Percentiles rank a stretch among this genome's conserved stretches.
phyloP scores from a whole-genome alignment of 768 basidiomycete genomes.

The Tricholoma bakamatsutake region DNA sequence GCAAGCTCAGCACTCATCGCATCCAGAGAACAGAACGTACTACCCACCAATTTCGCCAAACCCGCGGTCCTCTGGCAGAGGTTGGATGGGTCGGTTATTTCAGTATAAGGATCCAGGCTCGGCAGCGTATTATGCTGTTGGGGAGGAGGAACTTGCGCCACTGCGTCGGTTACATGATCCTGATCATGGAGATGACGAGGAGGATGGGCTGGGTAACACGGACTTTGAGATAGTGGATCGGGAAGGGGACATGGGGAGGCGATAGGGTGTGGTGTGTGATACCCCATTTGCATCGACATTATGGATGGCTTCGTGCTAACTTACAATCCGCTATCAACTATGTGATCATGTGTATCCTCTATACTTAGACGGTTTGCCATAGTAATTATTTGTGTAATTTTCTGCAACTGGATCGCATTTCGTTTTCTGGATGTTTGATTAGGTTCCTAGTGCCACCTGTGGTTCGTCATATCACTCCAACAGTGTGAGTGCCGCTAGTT shows the following conservation, averaged over 20 bases:
- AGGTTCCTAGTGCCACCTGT: too few relatives aligned
- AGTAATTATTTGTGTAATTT: not conserved
- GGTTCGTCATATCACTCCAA: too few relatives aligned
- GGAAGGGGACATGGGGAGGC: not conserved
- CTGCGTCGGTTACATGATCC: constrained; percentile 5
- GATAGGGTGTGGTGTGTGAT: not conserved
- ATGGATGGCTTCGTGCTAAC: not conserved
- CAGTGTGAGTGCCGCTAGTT: too few relatives aligned
- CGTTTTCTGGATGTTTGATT: too few relatives aligned
- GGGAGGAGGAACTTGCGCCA: constrained; percentile 12
- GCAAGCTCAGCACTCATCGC: not conserved
- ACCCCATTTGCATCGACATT: not conserved
- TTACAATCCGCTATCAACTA: too few relatives aligned
- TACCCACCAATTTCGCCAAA: constrained; percentile 10
- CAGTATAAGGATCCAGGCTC: not conserved
- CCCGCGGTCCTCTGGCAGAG: not conserved
- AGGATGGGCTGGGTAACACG: not conserved
- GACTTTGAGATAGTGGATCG: not conserved
- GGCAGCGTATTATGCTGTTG: constrained; percentile 9
- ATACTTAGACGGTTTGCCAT: not conserved
- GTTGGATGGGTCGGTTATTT: constrained; percentile 11
- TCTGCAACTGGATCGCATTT: not conserved
- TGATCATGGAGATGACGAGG: constrained; percentile 3
- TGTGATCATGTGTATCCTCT: not conserved
- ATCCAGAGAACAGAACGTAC: not conserved